Evolutionary conservation across 2,329 filamentous ascomycete species (phyloP).

Genomic region (Ophiosphaerella herpotricha): DNA sequence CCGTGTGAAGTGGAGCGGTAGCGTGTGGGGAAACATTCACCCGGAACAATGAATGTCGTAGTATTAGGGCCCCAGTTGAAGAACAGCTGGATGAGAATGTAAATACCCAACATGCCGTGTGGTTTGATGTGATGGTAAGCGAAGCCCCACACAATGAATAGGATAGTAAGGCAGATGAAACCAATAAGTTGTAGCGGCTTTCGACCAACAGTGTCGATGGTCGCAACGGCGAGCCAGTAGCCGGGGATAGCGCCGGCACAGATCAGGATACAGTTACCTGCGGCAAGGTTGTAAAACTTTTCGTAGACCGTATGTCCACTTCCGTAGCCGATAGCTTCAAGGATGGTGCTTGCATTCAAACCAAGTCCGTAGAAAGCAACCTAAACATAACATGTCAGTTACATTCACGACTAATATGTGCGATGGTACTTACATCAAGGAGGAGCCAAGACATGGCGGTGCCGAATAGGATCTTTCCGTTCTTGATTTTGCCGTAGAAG

Average conservation of each 20-base stretch:
- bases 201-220: constrained; percentile 72
- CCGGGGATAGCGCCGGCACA: constrained; percentile 79
- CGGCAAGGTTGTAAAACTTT: constrained; percentile 72
- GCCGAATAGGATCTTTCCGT: constrained; percentile 74
- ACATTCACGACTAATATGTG: background rate
- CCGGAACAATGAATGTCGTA: constrained; percentile 58
- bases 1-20: constrained; percentile 57
- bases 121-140: constrained; percentile 42
- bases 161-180: constrained; percentile 39
- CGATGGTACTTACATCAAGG: constrained; percentile 56
- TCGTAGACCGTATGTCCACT: constrained; percentile 69
- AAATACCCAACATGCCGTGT: constrained; percentile 51
- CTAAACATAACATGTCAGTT: background rate
- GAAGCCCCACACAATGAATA: constrained; percentile 65
- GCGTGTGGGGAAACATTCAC: constrained; percentile 56
- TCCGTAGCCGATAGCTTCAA: constrained; percentile 70
- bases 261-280: constrained; percentile 79
- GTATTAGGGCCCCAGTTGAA: constrained; percentile 58
- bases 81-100: constrained; percentile 56
- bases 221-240: constrained; percentile 65
- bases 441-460: constrained; percentile 76
- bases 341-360: constrained; percentile 75
- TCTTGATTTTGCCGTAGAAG: constrained; percentile 73
- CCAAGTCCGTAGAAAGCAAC: constrained; percentile 57
- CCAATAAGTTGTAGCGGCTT: constrained; percentile 42